Conservation (phyloP, 164 flowering plant species). For the Vitis riparia region DNA sequence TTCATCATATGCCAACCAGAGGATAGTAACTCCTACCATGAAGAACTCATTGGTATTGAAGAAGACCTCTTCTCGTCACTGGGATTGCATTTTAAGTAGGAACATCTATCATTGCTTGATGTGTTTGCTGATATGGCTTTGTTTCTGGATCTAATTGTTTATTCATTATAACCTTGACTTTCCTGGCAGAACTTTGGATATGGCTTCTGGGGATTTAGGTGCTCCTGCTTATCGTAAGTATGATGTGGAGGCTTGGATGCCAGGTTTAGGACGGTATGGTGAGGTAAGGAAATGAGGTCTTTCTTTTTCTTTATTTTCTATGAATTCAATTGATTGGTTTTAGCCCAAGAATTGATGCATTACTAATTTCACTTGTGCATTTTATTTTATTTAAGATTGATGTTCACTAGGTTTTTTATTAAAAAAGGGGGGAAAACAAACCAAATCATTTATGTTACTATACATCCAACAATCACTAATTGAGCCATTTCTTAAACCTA, state of each 20-base stretch:
- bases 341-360: too few relatives aligned
- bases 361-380: too few relatives aligned
- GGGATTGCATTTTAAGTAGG: constrained; percentile 88
- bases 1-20: constrained; percentile 87
- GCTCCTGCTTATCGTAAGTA: constrained; percentile 96
- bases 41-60: constrained; percentile 79
- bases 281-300: constrained; percentile 55
- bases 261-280: constrained; percentile 90
- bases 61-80: constrained; percentile 80
- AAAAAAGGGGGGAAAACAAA: too few relatives aligned
- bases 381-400: too few relatives aligned
- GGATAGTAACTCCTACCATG: constrained; percentile 77
- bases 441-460: too few relatives aligned
- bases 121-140: neutral
- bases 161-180: neutral
- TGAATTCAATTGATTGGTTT: neutral
- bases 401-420: too few relatives aligned
- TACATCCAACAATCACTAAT: too few relatives aligned
- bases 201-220: constrained; percentile 91
- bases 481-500: too few relatives aligned
- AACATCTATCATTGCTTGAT: neutral
- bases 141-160: neutral
- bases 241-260: constrained; percentile 99
- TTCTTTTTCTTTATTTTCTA: neutral
- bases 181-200: constrained; percentile 76